A percentile compares a stretch with the other conserved stretches of the same genome.
phyloP scores from a whole-genome alignment of 2,329 filamentous ascomycete genomes.

The Cephalotrichum gorgonifer region DNA sequence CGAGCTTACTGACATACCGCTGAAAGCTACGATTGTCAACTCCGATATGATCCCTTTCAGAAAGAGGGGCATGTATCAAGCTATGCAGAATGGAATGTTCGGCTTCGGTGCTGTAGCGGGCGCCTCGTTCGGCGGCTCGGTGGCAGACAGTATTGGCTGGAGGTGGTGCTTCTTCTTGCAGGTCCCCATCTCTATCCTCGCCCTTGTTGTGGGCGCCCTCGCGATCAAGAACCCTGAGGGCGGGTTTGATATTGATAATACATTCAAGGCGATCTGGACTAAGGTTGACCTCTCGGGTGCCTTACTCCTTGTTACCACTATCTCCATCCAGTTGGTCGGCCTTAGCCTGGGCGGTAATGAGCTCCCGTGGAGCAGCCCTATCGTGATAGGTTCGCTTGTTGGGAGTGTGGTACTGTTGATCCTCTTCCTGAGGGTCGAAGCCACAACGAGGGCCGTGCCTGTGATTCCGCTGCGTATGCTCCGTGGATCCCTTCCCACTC shows the following conservation, averaged over 20 bases:
- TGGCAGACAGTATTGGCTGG: constrained; percentile 58
- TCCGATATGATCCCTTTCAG: constrained; percentile 53
- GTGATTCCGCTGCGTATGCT: constrained; percentile 49
- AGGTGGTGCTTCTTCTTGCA: constrained; percentile 57
- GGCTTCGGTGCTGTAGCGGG: constrained; percentile 49
- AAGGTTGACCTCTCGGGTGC: constrained; percentile 47
- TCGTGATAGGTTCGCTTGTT: constrained; percentile 33
- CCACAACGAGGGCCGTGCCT: constrained; percentile 37
- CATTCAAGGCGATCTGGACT: background rate
- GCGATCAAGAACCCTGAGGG: constrained; percentile 26
- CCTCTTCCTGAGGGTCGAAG: constrained; percentile 37
- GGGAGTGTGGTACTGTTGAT: constrained; percentile 26
- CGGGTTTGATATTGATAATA: background rate
- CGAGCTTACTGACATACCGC: constrained; percentile 6
- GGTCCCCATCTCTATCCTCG: constrained; percentile 46
- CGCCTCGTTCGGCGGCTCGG: constrained; percentile 46
- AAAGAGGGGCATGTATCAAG: constrained; percentile 47
- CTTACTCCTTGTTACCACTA: constrained; percentile 42
- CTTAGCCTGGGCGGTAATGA: constrained; percentile 47
- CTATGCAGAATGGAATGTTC: constrained; percentile 49
- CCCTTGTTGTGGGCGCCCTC: constrained; percentile 39
- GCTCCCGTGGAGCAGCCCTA: constrained; percentile 38
- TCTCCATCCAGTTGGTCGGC: constrained; percentile 46
- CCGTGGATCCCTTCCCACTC: constrained; percentile 37
- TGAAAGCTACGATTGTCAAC: constrained; percentile 38